These are phyloP conservation scores for Pugionium cornutum DNA, from an alignment of 345 rosid species.

Conservation along the genomic window DNA sequence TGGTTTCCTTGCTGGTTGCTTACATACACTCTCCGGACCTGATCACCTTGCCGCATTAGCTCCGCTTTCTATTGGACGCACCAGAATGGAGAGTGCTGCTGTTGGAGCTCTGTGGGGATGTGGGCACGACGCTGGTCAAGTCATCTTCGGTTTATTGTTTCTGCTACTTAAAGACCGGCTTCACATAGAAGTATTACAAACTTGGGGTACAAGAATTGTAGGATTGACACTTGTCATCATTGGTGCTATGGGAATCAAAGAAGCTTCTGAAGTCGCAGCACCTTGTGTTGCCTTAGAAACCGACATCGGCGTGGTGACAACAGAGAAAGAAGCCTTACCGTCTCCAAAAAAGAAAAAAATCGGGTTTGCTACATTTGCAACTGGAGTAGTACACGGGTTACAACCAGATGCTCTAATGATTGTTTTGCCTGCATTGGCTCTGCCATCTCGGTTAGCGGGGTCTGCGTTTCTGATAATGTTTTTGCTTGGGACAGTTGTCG, in stretches of 20 bases:
- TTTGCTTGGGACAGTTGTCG: conserved; percentile 79
- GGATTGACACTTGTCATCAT: conserved; percentile 79
- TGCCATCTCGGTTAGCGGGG: conserved; percentile 88
- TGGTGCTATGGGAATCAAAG: conserved; percentile 85
- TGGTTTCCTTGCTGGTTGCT: conserved; percentile 94
- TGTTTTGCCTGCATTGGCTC: conserved; percentile 88
- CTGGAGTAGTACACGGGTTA: conserved; percentile 87
- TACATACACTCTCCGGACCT: conserved; percentile 93
- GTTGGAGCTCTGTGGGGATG: conserved; percentile 99
- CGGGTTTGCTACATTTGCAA: conserved; percentile 93
- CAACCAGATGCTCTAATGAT: conserved; percentile 97
- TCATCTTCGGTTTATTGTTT: conserved; percentile 81
- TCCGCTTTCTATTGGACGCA: conserved; percentile 92
- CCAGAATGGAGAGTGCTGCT: conserved; percentile 77
- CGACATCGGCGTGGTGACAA: conserved; percentile 53
- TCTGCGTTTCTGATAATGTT: conserved; percentile 90
- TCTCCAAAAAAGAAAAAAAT: conserved; percentile 65
- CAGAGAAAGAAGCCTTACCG: conserved; percentile 43
- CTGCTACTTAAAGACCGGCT: conserved; percentile 81
- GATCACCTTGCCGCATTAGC: conserved; percentile 98
- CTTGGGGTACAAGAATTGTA: conserved; percentile 94
- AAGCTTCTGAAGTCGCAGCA: conserved; percentile 73
- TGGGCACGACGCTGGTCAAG: conserved; percentile 97
- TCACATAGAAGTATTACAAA: conserved; percentile 73
- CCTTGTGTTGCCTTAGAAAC: conserved; percentile 83